Base-by-base conservation (phyloP, 2,329 filamentous ascomycete genomes). In the Ascochyta pisi region DNA sequence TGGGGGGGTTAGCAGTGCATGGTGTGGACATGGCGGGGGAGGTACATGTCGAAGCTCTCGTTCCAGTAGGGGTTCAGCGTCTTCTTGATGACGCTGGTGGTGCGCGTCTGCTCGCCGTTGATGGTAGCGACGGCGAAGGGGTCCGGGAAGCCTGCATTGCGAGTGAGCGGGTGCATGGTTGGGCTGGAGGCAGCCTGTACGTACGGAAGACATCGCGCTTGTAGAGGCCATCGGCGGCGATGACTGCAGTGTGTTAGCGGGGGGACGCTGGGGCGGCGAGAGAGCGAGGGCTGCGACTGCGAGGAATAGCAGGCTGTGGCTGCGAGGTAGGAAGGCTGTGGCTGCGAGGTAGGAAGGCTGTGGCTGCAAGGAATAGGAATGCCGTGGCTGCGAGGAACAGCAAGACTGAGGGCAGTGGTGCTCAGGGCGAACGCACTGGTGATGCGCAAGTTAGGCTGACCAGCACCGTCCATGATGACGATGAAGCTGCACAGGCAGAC, bases 61-160 rank as follows among this genome's bases (percentile, higher is more conserved):
- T 99, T 99, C 95, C 95, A 99, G 77, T 99, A 99, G n/a, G 95
- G 95, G 77, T 97, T 98, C 77, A 99, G 82, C 10, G 95, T 98
- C 79, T 95, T 90, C 80, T 97, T 98, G 77, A 95, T 96, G 66
- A 98, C 95, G 34, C 89, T 89, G 10, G 95, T 99, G n/a, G 95
- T 98, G 79, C 93, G 92, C 55, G 95, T 99, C 81, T 99, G 95
- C 79, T 99, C 95, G 76, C 95, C 95, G 78, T 93, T 94, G 78
- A 98, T 88, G 55, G 95, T 99, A 67, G 93, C 94, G 64, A 99
- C 95, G 41, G 95, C 94, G 76, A 99, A 99, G 23, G 95, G 95
- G 78, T 99, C 95, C 57, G 95, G 95, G 67, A 98, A 96, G 74
- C 94, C 95, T 98, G 69, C 24, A 61, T 57, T 41, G 50, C 39